phyloP scores from a whole-genome alignment of 805 yeast genomes.

The Monosporozyma aerobia region DNA sequence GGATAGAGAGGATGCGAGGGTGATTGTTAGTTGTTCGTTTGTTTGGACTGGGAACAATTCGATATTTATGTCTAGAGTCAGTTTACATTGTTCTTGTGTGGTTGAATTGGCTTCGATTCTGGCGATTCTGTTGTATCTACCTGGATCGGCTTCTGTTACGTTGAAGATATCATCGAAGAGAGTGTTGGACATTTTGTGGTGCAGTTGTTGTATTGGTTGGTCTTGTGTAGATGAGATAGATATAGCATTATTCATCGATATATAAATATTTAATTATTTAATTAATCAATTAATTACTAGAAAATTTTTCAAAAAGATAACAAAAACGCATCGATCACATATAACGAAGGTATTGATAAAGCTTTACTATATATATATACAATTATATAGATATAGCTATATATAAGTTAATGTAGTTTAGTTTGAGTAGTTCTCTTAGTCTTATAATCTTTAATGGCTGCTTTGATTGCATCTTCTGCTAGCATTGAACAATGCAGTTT shows the following conservation, averaged over 20 bases:
- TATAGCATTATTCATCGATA: no score
- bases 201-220: background rate
- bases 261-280: background rate
- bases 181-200: slow-evolving; percentile 47
- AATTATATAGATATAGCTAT: background rate
- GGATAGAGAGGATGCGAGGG: slow-evolving; percentile 69
- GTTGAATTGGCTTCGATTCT: slow-evolving; percentile 85
- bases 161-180: slow-evolving; percentile 90
- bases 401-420: slow-evolving; percentile 5
- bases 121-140: slow-evolving; percentile 84
- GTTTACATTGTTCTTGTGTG: slow-evolving; percentile 56
- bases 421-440: slow-evolving; percentile 50
- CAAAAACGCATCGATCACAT: background rate
- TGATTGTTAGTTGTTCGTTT: slow-evolving; percentile 73
- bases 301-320: no score
- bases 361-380: background rate
- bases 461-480: slow-evolving; percentile 97
- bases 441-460: slow-evolving; percentile 91
- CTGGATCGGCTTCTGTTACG: slow-evolving; percentile 74
- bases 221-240: no score
- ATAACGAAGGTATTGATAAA: background rate
- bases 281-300: no score
- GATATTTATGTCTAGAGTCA: slow-evolving; percentile 82
- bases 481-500: slow-evolving; percentile 97
- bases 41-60: slow-evolving; percentile 80